Evolutionary conservation across 495 filamentous ascomycete genomes (phyloP), one percentile per base, ranked within the genome.

Genomic region (Xylaria castorea): DNA sequence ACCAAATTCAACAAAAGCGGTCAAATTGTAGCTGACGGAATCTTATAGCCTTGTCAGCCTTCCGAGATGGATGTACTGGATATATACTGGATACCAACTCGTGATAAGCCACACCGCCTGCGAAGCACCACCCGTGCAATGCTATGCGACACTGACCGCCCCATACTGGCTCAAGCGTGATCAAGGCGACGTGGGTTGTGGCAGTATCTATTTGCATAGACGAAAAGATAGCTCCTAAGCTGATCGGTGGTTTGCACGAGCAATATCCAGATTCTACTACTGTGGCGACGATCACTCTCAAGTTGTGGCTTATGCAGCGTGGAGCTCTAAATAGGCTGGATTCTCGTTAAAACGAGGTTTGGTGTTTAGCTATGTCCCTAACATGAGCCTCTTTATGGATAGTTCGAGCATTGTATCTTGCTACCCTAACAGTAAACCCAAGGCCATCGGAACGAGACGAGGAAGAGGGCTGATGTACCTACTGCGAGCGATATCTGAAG

Each of bases 21-120:
- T 48, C 27, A 53, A 16, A 38, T 12, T 20, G 44, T 55, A 16
- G 0, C 12, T 27, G n/a, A 12, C 55, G 22, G 36, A 38, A 38
- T 42, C 2, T 12, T 42, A 5, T 50, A 57, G 66, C 66, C 66
- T 68, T 57, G 36, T 68, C 66, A 68, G 50, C 48, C 32, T 68
- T 57, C 36, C 5, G 20, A 68, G n/a, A 50, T 51, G 14, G n/a
- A 50, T 51, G 14, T 30, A 42, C n/a, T 30, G 6, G 64, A 67
- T 32, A 51, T 12, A 14, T 61, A 38, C 58, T 22, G 18, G 32
- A 9, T 22, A n/a, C 32, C 16, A 61, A 22, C 58, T 60, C 55
- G 55, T n/a, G 55, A 60, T 34, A 61, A 58, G 6, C 32, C 34
- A 20, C 27, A 32, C 55, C 55, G 3, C 55, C 5, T 34, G 32